phyloP scores from a whole-genome alignment of 257 asterid species.

The Cinchona pubescens region DNA sequence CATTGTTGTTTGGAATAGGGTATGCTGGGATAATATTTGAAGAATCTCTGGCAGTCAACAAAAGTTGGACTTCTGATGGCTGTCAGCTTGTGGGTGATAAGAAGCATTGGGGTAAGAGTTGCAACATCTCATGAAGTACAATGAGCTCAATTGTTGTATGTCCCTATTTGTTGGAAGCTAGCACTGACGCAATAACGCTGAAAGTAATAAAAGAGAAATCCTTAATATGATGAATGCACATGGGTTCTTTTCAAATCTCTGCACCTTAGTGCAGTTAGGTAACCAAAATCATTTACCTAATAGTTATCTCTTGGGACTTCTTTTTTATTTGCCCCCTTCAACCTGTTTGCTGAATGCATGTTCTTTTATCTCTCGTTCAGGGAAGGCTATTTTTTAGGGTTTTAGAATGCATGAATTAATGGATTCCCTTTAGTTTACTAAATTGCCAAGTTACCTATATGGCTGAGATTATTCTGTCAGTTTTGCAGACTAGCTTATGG shows the following conservation, averaged over 20 bases:
- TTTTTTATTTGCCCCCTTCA: not conserved
- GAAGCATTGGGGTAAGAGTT: conserved; percentile 88
- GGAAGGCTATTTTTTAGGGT: not conserved
- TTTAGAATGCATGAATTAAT: not conserved
- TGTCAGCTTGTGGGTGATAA: conserved; percentile 84
- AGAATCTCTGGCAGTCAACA: conserved; percentile 93
- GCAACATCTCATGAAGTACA: conserved; percentile 4
- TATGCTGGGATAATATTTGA: conserved; percentile 94
- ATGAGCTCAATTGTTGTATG: not conserved
- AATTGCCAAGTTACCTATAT: not conserved
- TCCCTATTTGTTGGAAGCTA: not conserved
- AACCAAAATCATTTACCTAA: not conserved
- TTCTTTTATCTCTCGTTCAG: not conserved
- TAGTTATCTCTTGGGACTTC: not conserved
- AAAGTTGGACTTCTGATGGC: conserved; percentile 98
- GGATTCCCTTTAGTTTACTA: not conserved
- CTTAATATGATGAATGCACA: not conserved
- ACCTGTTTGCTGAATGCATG: not conserved
- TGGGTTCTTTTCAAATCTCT: not conserved
- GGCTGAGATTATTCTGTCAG: not conserved
- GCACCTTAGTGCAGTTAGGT: not conserved
- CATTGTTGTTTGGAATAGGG: conserved; percentile 76
- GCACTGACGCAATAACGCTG: not conserved
- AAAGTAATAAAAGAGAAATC: not conserved
- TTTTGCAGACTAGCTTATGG: not conserved